A percentile compares a stretch with the other conserved stretches of the same genome.
Conservation (phyloP, 176 grass and related monocot species). For the Hsuehochloa calcarea region DNA sequence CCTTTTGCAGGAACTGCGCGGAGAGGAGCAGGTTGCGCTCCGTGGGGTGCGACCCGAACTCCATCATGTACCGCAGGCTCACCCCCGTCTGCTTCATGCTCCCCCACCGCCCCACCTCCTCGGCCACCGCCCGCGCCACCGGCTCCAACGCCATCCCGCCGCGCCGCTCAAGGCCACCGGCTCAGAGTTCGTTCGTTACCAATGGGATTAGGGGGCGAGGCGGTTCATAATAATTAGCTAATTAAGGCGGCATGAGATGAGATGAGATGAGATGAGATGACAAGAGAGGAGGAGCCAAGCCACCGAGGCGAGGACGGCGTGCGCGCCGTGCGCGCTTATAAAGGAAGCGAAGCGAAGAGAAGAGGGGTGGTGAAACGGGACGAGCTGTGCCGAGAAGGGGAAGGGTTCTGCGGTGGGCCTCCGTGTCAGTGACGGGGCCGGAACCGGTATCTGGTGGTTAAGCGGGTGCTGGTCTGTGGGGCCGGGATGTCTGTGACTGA, state of each 20-base stretch:
- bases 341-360: neutral
- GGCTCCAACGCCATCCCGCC: slow-evolving; percentile 58
- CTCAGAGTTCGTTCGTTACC: neutral
- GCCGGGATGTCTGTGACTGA: neutral
- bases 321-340: slow-evolving; percentile 9
- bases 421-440: neutral
- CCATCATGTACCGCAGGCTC: slow-evolving; percentile 93
- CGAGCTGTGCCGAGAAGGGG: neutral
- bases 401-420: slow-evolving; percentile 10
- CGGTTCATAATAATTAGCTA: neutral
- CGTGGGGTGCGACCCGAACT: slow-evolving; percentile 80
- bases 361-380: too few relatives aligned
- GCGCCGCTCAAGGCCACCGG: neutral
- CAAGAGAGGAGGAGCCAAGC: too few relatives aligned
- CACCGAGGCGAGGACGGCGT: neutral
- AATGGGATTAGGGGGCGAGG: neutral
- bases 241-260: neutral
- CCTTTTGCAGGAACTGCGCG: slow-evolving; percentile 86
- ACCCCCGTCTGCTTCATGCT: slow-evolving; percentile 90
- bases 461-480: neutral
- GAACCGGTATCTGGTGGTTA: neutral
- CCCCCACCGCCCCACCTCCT: slow-evolving; percentile 85
- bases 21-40: slow-evolving; percentile 71
- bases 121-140: slow-evolving; percentile 57
- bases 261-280: neutral